phyloP scores from a whole-genome alignment of 495 filamentous ascomycete genomes.

The Immersiella caudata region DNA sequence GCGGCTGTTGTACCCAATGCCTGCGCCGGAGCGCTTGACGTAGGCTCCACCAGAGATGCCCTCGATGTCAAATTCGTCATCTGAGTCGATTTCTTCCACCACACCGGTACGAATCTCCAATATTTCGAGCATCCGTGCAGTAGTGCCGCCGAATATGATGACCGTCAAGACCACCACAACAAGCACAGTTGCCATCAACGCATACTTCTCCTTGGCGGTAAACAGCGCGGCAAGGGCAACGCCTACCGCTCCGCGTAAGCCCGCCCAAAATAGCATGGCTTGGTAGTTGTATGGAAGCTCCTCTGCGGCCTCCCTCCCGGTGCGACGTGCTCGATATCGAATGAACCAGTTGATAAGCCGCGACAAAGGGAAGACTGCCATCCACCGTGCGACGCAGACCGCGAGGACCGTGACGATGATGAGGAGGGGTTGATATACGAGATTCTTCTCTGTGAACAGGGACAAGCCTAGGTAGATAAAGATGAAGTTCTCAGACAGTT shows the following conservation, averaged over 20 bases:
- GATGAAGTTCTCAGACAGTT: slow-evolving; percentile 98
- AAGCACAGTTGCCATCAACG: slow-evolving; percentile 86
- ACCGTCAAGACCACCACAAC: slow-evolving; percentile 97
- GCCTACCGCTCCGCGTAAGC: slow-evolving; percentile 91
- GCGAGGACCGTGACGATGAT: slow-evolving; percentile 89
- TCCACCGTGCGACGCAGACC: slow-evolving; percentile 88
- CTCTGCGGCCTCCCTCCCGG: slow-evolving; percentile 75
- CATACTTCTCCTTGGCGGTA: slow-evolving; percentile 71
- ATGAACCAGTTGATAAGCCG: slow-evolving; percentile 91
- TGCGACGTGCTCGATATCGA: slow-evolving; percentile 79
- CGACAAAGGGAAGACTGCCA: slow-evolving; percentile 91
- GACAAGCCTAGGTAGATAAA: slow-evolving; percentile 98
- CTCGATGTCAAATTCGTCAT: slow-evolving; percentile 98
- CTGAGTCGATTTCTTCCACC: slow-evolving; percentile 92
- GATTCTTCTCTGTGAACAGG: slow-evolving; percentile 82
- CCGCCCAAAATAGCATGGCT: slow-evolving; percentile 98
- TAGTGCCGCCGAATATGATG: slow-evolving; percentile 98
- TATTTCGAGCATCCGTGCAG: slow-evolving; percentile 98
- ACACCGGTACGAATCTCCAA: slow-evolving; percentile 92
- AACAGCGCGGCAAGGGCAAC: slow-evolving; percentile 94
- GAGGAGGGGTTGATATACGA: slow-evolving; percentile 94
- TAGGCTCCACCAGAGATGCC: slow-evolving; percentile 70
- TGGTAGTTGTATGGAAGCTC: slow-evolving; percentile 93
- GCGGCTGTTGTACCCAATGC: slow-evolving; percentile 64
- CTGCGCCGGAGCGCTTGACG: slow-evolving; percentile 71